phyloP scores from a whole-genome alignment of 331 rosid genomes.

The Pyrus hybrid region DNA sequence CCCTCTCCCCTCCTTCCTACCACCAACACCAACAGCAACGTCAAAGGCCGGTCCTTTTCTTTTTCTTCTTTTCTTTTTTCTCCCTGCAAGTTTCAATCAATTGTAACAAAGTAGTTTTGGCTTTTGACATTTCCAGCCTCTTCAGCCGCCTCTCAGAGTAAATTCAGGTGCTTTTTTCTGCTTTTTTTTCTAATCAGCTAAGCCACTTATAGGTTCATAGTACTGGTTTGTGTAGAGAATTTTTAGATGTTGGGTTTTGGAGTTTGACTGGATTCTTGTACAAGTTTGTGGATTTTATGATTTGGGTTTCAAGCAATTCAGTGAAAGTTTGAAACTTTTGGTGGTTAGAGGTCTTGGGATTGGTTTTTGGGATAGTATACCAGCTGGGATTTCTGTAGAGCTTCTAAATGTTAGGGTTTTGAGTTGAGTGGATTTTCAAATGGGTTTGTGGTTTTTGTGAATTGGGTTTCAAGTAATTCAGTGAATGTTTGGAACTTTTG shows the following conservation, averaged over 20 bases:
- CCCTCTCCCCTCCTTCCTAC: not conserved
- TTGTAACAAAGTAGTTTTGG: not conserved
- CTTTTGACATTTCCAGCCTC: not conserved
- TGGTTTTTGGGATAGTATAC: not conserved
- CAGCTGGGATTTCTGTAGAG: slow-evolving; percentile 4
- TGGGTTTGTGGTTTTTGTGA: no score
- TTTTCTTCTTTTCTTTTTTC: not conserved
- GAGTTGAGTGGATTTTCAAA: no score
- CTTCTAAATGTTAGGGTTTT: no score
- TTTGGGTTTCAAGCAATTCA: not conserved
- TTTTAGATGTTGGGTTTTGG: slow-evolving; percentile 5
- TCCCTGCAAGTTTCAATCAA: no score
- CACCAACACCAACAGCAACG: not conserved
- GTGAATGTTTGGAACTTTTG: no score
- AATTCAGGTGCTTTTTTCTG: not conserved
- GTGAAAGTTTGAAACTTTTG: slow-evolving; percentile 4
- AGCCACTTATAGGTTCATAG: not conserved
- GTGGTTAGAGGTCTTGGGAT: not conserved
- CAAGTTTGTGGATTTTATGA: not conserved
- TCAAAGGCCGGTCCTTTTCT: slow-evolving; percentile 6
- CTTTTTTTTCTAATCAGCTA: not conserved
- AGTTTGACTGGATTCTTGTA: not conserved
- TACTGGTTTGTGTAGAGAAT: not conserved
- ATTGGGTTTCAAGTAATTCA: no score
- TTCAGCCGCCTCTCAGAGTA: slow-evolving; percentile 2